phyloP scores from a whole-genome alignment of 2,329 filamentous ascomycete species.

The Balansia obtecta region DNA sequence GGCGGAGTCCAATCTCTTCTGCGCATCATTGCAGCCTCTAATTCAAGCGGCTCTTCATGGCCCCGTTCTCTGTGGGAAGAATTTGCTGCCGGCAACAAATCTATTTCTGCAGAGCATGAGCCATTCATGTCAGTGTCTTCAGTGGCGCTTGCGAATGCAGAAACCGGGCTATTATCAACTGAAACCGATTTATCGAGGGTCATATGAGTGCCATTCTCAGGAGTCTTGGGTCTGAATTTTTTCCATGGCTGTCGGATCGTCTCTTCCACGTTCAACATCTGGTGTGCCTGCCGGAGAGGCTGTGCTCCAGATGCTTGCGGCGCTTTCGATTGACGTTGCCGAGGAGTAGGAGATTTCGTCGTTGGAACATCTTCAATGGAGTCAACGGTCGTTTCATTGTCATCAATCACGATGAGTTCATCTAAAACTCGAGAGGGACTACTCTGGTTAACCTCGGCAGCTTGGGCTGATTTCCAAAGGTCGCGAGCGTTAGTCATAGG shows the following conservation, averaged over 20 bases:
- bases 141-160: not conserved
- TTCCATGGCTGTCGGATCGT: conserved; percentile 22
- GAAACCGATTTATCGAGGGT: not conserved
- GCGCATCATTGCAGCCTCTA: conserved; percentile 40
- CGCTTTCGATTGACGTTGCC: not conserved
- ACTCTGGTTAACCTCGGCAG: conserved; percentile 5
- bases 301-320: not conserved
- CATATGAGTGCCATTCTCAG: not conserved
- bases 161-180: not conserved
- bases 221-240: conserved; percentile 19
- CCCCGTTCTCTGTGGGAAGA: not conserved
- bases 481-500: conserved; percentile 31
- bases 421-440: not conserved
- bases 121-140: not conserved
- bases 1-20: conserved; percentile 58
- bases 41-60: conserved; percentile 19
- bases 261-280: not conserved
- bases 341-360: not conserved
- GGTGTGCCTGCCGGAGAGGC: not conserved
- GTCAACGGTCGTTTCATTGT: conserved; percentile 3
- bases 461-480: conserved; percentile 22
- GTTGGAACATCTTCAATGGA: not conserved
- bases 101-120: not conserved
- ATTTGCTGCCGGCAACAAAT: not conserved
- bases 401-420: conserved; percentile 1